Conservation (phyloP, 179 eudicot species). For the Spinacia oleracea region DNA sequence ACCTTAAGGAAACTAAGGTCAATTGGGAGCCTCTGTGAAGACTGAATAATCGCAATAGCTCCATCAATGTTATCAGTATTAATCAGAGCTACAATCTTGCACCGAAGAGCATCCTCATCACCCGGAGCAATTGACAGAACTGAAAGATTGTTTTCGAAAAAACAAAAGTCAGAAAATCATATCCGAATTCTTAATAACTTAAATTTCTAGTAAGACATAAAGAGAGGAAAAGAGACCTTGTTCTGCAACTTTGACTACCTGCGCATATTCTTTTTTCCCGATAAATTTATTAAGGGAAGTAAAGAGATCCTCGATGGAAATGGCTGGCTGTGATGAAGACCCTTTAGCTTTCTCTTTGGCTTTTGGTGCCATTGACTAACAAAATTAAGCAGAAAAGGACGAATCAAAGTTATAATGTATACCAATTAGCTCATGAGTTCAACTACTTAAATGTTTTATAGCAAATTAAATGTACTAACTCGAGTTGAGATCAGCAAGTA, state of each 20-base stretch:
- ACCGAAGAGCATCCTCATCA: slow-evolving; percentile 83
- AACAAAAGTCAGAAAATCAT: background rate
- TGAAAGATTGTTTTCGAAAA: slow-evolving; percentile 23
- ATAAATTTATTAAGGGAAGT: slow-evolving; percentile 69
- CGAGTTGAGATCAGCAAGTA: no score
- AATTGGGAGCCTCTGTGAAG: slow-evolving; percentile 44
- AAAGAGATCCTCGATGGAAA: slow-evolving; percentile 75
- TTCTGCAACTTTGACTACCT: slow-evolving; percentile 67
- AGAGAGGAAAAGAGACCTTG: slow-evolving; percentile 45
- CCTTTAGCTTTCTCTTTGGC: slow-evolving; percentile 55
- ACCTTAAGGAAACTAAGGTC: slow-evolving; percentile 80
- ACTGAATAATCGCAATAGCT: slow-evolving; percentile 56
- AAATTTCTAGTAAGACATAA: background rate
- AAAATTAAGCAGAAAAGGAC: background rate
- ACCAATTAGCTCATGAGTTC: no score
- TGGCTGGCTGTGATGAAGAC: slow-evolving; percentile 38
- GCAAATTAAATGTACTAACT: no score
- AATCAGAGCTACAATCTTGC: slow-evolving; percentile 76
- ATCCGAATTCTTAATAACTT: background rate
- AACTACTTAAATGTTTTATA: no score
- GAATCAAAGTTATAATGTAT: no score
- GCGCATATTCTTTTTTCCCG: slow-evolving; percentile 43
- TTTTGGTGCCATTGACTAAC: slow-evolving; percentile 67
- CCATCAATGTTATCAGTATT: slow-evolving; percentile 60
- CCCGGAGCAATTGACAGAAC: slow-evolving; percentile 66